Evolutionary conservation across 495 filamentous ascomycete genomes (phyloP).

Genomic region (Neurospora sp.): DNA sequence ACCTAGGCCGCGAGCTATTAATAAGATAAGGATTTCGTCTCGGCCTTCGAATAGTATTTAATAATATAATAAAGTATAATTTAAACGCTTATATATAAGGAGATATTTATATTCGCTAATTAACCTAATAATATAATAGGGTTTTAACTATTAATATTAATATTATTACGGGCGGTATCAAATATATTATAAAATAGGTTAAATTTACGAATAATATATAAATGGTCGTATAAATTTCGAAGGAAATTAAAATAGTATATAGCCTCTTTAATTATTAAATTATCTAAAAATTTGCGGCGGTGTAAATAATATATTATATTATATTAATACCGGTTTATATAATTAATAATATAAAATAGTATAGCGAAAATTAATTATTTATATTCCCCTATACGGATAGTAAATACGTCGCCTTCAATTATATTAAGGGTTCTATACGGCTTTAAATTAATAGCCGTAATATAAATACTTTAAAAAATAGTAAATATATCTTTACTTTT

Average conservation of each 20-base stretch:
- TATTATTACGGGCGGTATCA: neutral
- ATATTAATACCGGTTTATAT: neutral
- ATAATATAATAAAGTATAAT: neutral
- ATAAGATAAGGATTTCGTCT: neutral
- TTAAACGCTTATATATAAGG: neutral
- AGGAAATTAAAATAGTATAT: too few species aligned
- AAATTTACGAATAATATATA: neutral
- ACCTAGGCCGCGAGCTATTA: neutral
- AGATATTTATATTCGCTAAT: neutral
- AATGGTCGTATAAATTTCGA: accelerated
- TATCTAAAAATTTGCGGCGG: too few species aligned
- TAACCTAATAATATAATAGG: neutral
- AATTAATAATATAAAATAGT: neutral
- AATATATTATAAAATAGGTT: neutral
- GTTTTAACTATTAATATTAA: too few species aligned
- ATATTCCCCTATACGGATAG: neutral
- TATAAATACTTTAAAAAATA: neutral
- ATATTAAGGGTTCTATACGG: neutral
- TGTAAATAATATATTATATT: too few species aligned
- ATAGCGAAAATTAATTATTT: neutral
- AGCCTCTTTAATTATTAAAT: too few species aligned
- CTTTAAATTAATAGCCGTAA: neutral
- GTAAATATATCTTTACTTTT: neutral
- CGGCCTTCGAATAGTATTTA: neutral
- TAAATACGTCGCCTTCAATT: neutral